Percentiles rank a stretch among this genome's conserved stretches.
Evolutionary conservation across 352 stramenopile species (phyloP).

Genomic region (Globisporangium echinulatum): DNA sequence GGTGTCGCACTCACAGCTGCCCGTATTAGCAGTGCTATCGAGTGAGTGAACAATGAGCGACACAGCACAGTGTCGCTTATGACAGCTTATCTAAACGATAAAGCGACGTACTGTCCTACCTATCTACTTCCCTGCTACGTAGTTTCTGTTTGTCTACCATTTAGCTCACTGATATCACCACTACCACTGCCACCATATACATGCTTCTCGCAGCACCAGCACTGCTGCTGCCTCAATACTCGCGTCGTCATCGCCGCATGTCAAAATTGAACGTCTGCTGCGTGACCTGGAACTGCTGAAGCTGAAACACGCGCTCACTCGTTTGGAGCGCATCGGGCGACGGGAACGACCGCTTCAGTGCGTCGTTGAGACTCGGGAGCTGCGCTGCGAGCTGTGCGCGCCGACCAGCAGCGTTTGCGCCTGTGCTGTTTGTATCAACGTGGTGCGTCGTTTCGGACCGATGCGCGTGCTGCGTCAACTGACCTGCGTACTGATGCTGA

Average conservation of each 20-base stretch:
- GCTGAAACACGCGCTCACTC: not conserved
- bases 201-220: not conserved
- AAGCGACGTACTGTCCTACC: too few relatives aligned
- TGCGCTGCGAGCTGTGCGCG: conserved; percentile 16
- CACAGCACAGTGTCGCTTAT: too few relatives aligned
- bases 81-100: too few relatives aligned
- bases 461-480: conserved; percentile 16
- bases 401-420: not conserved
- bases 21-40: too few relatives aligned
- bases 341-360: conserved; percentile 26
- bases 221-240: conserved; percentile 2
- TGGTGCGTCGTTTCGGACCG: not conserved
- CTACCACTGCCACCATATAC: not conserved
- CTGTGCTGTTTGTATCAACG: conserved; percentile 13
- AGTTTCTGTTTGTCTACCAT: too few relatives aligned
- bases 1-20: too few relatives aligned
- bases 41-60: too few relatives aligned
- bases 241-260: not conserved
- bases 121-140: too few relatives aligned
- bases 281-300: not conserved
- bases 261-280: conserved; percentile 6
- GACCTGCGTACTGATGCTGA: not conserved
- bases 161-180: too few relatives aligned
- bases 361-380: conserved; percentile 37
- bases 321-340: conserved; percentile 1